These are phyloP conservation scores for Blastobotrys elegans DNA, from an alignment of 1,139 yeast genomes.

Conservation along the genomic window DNA sequence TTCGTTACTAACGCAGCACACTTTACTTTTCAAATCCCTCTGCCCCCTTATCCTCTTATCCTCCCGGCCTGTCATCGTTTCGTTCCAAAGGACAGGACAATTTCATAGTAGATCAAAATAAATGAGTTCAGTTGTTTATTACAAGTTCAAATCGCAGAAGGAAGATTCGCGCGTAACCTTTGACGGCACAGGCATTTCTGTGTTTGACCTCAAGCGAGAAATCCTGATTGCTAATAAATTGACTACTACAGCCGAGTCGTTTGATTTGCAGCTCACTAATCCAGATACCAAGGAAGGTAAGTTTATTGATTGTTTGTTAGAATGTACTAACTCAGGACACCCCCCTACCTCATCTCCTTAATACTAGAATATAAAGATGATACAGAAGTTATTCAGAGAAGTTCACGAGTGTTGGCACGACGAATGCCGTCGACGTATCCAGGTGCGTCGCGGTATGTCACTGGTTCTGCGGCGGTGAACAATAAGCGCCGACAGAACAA, in stretches of 20 bases:
- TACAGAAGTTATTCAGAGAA: conserved; percentile 74
- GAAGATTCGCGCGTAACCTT: conserved; percentile 74
- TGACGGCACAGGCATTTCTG: conserved; percentile 95
- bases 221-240: conserved; percentile 76
- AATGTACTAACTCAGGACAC: no score
- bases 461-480: conserved; percentile 43
- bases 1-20: conserved; percentile 1
- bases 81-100: no score
- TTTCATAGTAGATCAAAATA: conserved; percentile 1
- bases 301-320: no score
- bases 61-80: no score
- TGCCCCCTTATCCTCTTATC: neutral
- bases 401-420: conserved; percentile 75
- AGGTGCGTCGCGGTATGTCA: conserved; percentile 64
- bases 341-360: no score
- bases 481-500: conserved; percentile 1
- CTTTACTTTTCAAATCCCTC: conserved; percentile 2
- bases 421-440: conserved; percentile 68
- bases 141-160: conserved; percentile 80
- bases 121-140: conserved; percentile 90
- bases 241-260: conserved; percentile 72
- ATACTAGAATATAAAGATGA: conserved; percentile 84
- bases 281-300: conserved; percentile 64
- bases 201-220: conserved; percentile 88
- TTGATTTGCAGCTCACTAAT: conserved; percentile 68